A percentile compares a stretch with the other conserved stretches of the same genome.
Conservation (phyloP, 306 rosid species). For the Medicago ruthenica region DNA sequence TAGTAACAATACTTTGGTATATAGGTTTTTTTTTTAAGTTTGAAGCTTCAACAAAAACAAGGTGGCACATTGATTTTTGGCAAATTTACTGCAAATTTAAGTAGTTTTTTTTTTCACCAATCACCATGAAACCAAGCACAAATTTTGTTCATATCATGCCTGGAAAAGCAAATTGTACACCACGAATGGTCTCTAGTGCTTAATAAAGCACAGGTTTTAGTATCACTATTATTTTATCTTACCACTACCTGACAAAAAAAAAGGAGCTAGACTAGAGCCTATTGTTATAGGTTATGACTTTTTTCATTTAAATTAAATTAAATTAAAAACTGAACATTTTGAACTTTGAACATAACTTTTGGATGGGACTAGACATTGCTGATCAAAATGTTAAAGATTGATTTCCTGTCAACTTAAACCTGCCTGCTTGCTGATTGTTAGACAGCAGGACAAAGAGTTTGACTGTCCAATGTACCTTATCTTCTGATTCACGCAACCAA, state of each 20-base stretch:
- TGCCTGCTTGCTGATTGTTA: constrained; percentile 36
- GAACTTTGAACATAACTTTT: constrained; percentile 26
- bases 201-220: constrained; percentile 6
- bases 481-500: constrained; percentile 32
- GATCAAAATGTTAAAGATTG: constrained; percentile 24
- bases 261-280: constrained; percentile 35
- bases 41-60: background rate
- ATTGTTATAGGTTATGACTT: constrained; percentile 25
- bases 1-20: background rate
- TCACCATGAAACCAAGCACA: background rate
- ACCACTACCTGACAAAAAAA: background rate
- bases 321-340: constrained; percentile 18
- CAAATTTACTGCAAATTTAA: background rate
- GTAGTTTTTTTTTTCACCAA: background rate
- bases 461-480: constrained; percentile 40
- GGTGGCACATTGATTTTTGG: background rate
- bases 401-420: constrained; percentile 25
- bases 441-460: constrained; percentile 45
- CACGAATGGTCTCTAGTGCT: constrained; percentile 24
- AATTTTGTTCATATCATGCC: background rate
- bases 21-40: too few species aligned
- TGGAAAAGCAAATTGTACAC: constrained; percentile 8
- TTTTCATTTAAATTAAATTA: background rate
- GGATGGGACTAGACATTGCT: constrained; percentile 7
- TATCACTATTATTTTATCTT: constrained; percentile 15